Percentiles rank a stretch among this genome's conserved stretches.
Conservation (phyloP, 805 yeast species). For the Yamadazyma akitaensis region DNA sequence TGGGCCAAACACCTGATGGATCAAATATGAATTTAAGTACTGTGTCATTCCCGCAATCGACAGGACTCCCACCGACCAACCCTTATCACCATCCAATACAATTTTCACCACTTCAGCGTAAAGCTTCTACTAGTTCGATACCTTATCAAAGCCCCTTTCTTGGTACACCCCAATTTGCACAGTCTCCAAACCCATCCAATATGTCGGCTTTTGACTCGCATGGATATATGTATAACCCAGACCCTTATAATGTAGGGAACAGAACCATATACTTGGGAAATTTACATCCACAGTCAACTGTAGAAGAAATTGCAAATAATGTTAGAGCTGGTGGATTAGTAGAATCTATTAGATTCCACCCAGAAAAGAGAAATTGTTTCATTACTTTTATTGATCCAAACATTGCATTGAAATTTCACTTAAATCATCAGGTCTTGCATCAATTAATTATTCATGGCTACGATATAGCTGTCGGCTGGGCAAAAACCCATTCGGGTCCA, state of each 20-base stretch:
- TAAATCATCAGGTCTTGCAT: constrained; percentile 53
- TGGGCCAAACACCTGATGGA: neutral
- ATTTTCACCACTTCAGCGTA: constrained; percentile 1
- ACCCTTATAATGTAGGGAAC: constrained; percentile 43
- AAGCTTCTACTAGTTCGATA: neutral
- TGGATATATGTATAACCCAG: constrained; percentile 19
- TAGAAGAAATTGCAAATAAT: constrained; percentile 72
- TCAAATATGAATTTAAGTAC: constrained; percentile 5
- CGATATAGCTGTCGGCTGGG: constrained; percentile 70
- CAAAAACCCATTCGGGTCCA: constrained; percentile 61
- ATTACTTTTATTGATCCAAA: constrained; percentile 63
- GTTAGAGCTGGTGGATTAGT: constrained; percentile 73
- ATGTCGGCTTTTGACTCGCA: constrained; percentile 8
- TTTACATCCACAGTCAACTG: constrained; percentile 58
- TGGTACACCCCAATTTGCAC: neutral
- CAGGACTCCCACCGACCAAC: neutral
- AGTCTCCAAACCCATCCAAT: neutral
- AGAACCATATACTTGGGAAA: constrained; percentile 70
- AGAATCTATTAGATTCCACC: constrained; percentile 52
- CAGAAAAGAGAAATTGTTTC: constrained; percentile 59
- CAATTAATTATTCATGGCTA: constrained; percentile 61
- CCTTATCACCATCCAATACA: constrained; percentile 3
- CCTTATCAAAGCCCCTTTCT: constrained; percentile 4
- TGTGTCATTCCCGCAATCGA: constrained; percentile 3
- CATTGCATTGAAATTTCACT: constrained; percentile 64